Percentiles rank a stretch among this genome's conserved stretches.
Conservation (phyloP, 2,329 filamentous ascomycete species). For the Mariannaea sp. region DNA sequence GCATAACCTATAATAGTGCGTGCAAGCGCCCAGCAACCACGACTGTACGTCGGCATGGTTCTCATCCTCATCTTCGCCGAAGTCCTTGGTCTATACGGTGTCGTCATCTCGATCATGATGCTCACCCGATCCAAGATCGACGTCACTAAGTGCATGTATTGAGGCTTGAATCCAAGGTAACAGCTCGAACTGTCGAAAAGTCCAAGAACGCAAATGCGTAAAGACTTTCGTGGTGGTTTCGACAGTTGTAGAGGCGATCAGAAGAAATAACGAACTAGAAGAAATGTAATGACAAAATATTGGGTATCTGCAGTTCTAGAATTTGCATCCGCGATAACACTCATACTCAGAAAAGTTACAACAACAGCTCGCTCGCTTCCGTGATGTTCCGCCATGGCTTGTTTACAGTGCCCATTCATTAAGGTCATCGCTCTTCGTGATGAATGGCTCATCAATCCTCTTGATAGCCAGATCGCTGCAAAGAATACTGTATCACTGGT, state of each 20-base stretch:
- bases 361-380: conserved; percentile 20
- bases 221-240: no score
- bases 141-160: conserved; percentile 47
- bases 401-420: conserved; percentile 77
- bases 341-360: conserved; percentile 20
- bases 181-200: not conserved
- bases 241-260: no score
- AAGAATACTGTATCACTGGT: conserved; percentile 67
- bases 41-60: conserved; percentile 53
- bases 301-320: conserved; percentile 39
- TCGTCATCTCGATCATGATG: conserved; percentile 56
- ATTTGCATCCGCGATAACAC: conserved; percentile 26
- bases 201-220: not conserved
- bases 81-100: conserved; percentile 52
- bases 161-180: conserved; percentile 4
- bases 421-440: conserved; percentile 71
- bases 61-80: conserved; percentile 55
- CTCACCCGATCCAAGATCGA: conserved; percentile 48
- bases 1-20: conserved; percentile 40
- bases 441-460: conserved; percentile 90
- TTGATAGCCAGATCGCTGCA: conserved; percentile 96
- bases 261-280: no score
- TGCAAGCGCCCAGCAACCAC: conserved; percentile 53
- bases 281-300: conserved; percentile 24
- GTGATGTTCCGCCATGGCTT: conserved; percentile 17